These are phyloP conservation scores for Trichoderma aggressivum DNA, from an alignment of 2,329 filamentous ascomycete genomes.

Conservation along the genomic window DNA sequence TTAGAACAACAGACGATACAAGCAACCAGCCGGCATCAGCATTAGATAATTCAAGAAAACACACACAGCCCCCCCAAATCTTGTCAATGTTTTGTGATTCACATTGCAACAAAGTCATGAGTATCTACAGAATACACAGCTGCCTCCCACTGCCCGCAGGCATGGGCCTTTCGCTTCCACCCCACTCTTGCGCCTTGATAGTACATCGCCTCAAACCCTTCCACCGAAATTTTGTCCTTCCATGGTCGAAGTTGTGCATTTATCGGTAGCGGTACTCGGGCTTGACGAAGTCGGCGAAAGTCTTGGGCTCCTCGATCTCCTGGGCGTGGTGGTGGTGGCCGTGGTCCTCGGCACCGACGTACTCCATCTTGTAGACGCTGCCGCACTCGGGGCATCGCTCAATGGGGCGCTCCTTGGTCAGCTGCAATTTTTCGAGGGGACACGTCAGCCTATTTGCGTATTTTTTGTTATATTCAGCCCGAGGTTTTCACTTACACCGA, in stretches of 20 bases:
- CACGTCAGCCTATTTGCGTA: background rate
- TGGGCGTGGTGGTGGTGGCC: slow-evolving; percentile 56
- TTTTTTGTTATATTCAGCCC: background rate
- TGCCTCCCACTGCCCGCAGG: slow-evolving; percentile 21
- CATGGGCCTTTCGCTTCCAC: slow-evolving; percentile 22
- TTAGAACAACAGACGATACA: background rate
- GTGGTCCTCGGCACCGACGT: slow-evolving; percentile 79
- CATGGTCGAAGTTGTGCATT: slow-evolving; percentile 23
- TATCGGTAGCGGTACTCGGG: slow-evolving; percentile 81
- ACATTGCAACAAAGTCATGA: slow-evolving; percentile 35
- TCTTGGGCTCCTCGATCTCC: slow-evolving; percentile 80
- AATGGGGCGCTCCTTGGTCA: slow-evolving; percentile 83
- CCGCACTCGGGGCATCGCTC: slow-evolving; percentile 98
- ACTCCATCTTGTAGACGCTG: slow-evolving; percentile 96
- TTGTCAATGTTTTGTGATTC: slow-evolving; percentile 33
- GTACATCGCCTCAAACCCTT: slow-evolving; percentile 20
- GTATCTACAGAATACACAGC: slow-evolving; percentile 41
- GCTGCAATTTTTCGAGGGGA: slow-evolving; percentile 44
- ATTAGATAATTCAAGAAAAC: slow-evolving; percentile 3
- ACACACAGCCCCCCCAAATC: slow-evolving; percentile 23
- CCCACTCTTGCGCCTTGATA: slow-evolving; percentile 23
- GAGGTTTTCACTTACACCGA: slow-evolving; percentile 63
- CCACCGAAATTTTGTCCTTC: slow-evolving; percentile 4
- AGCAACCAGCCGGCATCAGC: background rate
- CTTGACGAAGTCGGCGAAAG: slow-evolving; percentile 92